Conservation (phyloP, 495 filamentous ascomycete genomes). For the Schizothecium vesticola region DNA sequence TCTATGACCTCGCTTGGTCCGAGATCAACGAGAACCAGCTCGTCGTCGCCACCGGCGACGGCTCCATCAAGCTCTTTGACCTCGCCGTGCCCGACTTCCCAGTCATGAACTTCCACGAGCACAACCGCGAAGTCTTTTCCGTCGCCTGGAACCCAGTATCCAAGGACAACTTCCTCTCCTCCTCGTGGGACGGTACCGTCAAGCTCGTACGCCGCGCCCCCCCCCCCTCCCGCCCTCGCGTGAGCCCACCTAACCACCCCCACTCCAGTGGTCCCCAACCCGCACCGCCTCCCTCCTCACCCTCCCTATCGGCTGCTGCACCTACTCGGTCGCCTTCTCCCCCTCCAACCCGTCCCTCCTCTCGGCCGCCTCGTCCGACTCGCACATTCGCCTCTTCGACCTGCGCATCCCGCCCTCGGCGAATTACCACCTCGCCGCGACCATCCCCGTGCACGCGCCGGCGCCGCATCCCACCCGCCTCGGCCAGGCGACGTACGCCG, state of each 20-base stretch:
- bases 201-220: slow-evolving; percentile 58
- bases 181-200: slow-evolving; percentile 89
- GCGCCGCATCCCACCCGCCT: slow-evolving; percentile 34
- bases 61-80: slow-evolving; percentile 92
- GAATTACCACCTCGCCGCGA: slow-evolving; percentile 71
- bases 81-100: slow-evolving; percentile 71
- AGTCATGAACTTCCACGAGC: slow-evolving; percentile 82
- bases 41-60: slow-evolving; percentile 80
- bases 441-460: slow-evolving; percentile 68
- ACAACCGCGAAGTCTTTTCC: slow-evolving; percentile 84
- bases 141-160: slow-evolving; percentile 85
- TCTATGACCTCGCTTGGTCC: slow-evolving; percentile 91
- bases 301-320: slow-evolving; percentile 83
- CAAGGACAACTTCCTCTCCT: slow-evolving; percentile 85
- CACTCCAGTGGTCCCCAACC: slow-evolving; percentile 65
- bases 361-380: slow-evolving; percentile 78
- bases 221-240: not conserved
- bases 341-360: slow-evolving; percentile 75
- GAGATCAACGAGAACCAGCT: slow-evolving; percentile 93
- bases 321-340: slow-evolving; percentile 77
- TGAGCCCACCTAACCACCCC: not conserved
- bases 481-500: slow-evolving; percentile 27
- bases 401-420: slow-evolving; percentile 74
- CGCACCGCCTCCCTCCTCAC: slow-evolving; percentile 67
- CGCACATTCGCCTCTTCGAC: slow-evolving; percentile 82